phyloP scores from a whole-genome alignment of 2,329 filamentous ascomycete genomes.

The Cryphonectria radicalis region DNA sequence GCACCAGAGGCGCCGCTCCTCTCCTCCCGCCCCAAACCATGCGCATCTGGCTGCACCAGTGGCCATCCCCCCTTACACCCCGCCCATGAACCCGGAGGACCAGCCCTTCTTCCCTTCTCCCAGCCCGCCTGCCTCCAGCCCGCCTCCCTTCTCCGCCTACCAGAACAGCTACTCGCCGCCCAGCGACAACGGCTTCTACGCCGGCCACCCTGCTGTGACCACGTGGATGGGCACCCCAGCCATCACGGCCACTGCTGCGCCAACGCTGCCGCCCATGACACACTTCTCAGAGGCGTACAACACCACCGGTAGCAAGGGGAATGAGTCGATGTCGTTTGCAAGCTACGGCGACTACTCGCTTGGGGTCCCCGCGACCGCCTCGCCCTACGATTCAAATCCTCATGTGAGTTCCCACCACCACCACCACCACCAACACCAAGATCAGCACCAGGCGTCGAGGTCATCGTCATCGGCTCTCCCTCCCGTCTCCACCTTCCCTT shows the following conservation, averaged over 20 bases:
- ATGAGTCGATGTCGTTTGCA: conserved; percentile 62
- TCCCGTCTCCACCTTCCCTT: conserved; percentile 35
- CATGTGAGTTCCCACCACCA: conserved; percentile 69
- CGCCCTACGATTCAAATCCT: conserved; percentile 71
- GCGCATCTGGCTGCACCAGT: conserved; percentile 41
- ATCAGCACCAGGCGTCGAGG: conserved; percentile 19
- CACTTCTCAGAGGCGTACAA: conserved; percentile 69
- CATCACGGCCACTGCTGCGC: conserved; percentile 55
- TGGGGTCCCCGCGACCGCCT: conserved; percentile 65
- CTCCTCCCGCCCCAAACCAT: conserved; percentile 35
- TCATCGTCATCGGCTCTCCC: conserved; percentile 19
- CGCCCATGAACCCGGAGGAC: conserved; percentile 64
- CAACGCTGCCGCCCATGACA: conserved; percentile 67
- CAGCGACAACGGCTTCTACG: conserved; percentile 54
- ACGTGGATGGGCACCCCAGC: conserved; percentile 17
- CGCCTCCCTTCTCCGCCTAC: conserved; percentile 72
- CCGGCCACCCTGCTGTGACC: conserved; percentile 18
- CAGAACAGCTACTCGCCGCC: conserved; percentile 65
- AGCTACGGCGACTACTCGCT: conserved; percentile 70
- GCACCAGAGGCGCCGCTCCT: conserved; percentile 31
- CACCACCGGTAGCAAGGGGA: conserved; percentile 53
- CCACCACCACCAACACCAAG: conserved; percentile 38
- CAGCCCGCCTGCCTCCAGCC: conserved; percentile 39
- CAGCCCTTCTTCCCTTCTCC: conserved; percentile 65
- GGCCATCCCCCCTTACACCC: conserved; percentile 61